Base-by-base conservation (phyloP, 768 basidiomycete species). In the Kwoniella heveanensis region DNA sequence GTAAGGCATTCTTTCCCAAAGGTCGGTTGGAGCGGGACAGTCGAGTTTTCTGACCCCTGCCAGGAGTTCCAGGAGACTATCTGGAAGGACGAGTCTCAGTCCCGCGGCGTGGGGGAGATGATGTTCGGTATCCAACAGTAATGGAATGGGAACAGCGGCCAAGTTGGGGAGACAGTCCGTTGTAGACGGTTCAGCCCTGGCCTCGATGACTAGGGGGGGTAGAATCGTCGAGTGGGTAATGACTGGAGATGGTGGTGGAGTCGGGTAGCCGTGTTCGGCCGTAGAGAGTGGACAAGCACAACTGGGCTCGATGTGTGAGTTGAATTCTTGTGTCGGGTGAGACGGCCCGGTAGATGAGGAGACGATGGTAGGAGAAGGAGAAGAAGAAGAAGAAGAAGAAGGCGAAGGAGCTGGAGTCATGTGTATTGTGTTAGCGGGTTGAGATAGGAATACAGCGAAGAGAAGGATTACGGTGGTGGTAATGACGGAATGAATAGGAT, bases 1-100 rank as follows among this genome's bases (percentile, higher is more conserved):
- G 44, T 67, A 65, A 27, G 73, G 73, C 73, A 74, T 74, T 32
- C 66, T 67, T 37, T 71, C 69, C 69, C 66, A 68, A 26, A 74
- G 36, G 13, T 55, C 32, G 7, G 53, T 19, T n/a, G 32, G 13
- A 6, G 39, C 39, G 17, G 39, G 39, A 3, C 10, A 17, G 8
- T 25, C 37, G 9, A 74, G 58, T 19, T 65, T 52, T 25, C 65
- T 55, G 47, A 61, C 65, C 2, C 70, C 68, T 22, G 69, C 68
- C 0, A 71, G 53, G 2, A 55, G 60, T 2, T 58, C 60, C 7
- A 71, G 62, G 7, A 74, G 54, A 10, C 50, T 46, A 30, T 48
- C 22, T 8, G 62, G 53, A 6, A 52, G 10, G 2, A 25, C 32
- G 32, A 74, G 47, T 9, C 73, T 68, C 32, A 74, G 52, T 1